These are phyloP conservation scores for Nakazawaea holstii DNA, from an alignment of 805 yeast genomes.

Conservation along the genomic window DNA sequence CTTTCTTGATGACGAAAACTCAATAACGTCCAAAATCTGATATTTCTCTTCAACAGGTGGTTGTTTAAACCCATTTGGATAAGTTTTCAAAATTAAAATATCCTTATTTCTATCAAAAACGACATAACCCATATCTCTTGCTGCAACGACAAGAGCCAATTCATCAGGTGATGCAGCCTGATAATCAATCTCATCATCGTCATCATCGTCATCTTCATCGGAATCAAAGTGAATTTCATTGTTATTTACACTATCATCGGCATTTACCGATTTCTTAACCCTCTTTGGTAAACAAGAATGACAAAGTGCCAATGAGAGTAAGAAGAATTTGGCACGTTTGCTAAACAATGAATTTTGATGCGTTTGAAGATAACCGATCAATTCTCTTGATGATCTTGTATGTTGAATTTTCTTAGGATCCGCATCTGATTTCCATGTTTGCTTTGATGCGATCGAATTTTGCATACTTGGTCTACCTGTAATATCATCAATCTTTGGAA, in stretches of 20 bases:
- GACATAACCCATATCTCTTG: slow-evolving; percentile 91
- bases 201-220: slow-evolving; percentile 18
- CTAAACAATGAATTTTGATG: slow-evolving; percentile 70
- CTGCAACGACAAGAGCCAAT: slow-evolving; percentile 87
- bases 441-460: slow-evolving; percentile 19
- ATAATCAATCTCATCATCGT: slow-evolving; percentile 56
- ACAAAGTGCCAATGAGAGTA: slow-evolving; percentile 79
- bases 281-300: slow-evolving; percentile 83
- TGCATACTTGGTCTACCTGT: slow-evolving; percentile 15
- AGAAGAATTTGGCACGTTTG: slow-evolving; percentile 69
- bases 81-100: slow-evolving; percentile 62
- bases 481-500: slow-evolving; percentile 12
- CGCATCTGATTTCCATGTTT: slow-evolving; percentile 35
- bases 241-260: not conserved
- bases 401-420: slow-evolving; percentile 34
- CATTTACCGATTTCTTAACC: slow-evolving; percentile 11
- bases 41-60: slow-evolving; percentile 64
- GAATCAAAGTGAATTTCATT: slow-evolving; percentile 12
- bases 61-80: slow-evolving; percentile 73
- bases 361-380: slow-evolving; percentile 63
- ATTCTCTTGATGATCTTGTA: slow-evolving; percentile 53
- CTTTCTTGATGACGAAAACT: slow-evolving; percentile 82
- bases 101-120: slow-evolving; percentile 64
- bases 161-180: slow-evolving; percentile 98
- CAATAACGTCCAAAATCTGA: slow-evolving; percentile 74